Conservation (phyloP, 345 rosid genomes). For the Trapa incisa region DNA sequence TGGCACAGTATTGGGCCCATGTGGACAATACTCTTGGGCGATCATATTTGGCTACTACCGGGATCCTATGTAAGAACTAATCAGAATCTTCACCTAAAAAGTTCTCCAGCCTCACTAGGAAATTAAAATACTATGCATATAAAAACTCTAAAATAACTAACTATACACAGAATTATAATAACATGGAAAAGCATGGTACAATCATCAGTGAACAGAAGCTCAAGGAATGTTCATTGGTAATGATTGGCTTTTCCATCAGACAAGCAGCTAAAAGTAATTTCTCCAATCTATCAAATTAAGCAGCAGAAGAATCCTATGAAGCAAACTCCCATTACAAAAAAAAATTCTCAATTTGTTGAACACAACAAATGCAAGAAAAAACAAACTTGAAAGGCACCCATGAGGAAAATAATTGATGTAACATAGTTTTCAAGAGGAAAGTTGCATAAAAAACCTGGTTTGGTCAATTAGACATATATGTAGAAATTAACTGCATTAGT, state of each 20-base stretch:
- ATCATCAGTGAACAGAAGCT: background rate
- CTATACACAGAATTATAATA: background rate
- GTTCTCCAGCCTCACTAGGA: background rate
- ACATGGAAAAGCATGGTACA: background rate
- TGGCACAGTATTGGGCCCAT: constrained; percentile 68
- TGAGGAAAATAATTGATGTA: too few species aligned
- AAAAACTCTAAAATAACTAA: background rate
- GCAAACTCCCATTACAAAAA: background rate
- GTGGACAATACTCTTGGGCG: constrained; percentile 69
- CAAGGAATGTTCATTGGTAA: background rate
- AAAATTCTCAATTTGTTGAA: background rate
- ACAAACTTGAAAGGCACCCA: too few species aligned
- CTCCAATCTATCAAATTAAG: background rate
- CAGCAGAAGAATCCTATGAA: background rate
- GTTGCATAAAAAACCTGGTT: background rate
- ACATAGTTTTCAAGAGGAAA: background rate
- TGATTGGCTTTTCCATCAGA: background rate
- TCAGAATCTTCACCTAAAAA: background rate
- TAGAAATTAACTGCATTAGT: too few species aligned
- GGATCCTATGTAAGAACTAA: constrained; percentile 40
- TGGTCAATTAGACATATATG: too few species aligned
- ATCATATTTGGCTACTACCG: constrained; percentile 78
- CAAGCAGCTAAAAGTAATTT: background rate
- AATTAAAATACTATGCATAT: background rate
- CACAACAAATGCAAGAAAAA: background rate